phyloP scores from a whole-genome alignment of 305 asterid species.

The Stenogyne calaminthoides region DNA sequence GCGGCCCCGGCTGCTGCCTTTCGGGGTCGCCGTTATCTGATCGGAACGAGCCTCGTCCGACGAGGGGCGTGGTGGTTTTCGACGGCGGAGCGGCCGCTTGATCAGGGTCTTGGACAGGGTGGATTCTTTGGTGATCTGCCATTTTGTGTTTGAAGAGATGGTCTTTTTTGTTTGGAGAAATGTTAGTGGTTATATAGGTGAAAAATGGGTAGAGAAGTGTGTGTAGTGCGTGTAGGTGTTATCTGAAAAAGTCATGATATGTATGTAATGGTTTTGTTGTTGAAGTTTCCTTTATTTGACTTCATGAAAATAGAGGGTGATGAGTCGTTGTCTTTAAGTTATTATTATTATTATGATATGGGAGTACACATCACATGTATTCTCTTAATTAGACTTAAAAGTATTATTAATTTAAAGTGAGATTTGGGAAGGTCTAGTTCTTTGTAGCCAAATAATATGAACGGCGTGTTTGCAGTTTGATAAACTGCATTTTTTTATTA shows the following conservation, averaged over 20 bases:
- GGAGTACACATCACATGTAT: slow-evolving; percentile 20
- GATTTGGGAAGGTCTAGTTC: slow-evolving; percentile 1
- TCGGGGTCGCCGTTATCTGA: slow-evolving; percentile 87
- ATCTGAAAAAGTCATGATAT: slow-evolving; percentile 19
- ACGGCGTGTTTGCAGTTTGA: no score
- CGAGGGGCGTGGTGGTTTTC: slow-evolving; percentile 66
- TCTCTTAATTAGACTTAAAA: not conserved
- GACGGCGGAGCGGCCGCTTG: slow-evolving; percentile 21
- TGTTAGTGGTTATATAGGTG: slow-evolving; percentile 30
- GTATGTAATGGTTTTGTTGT: slow-evolving; percentile 25
- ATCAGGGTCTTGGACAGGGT: slow-evolving; percentile 66
- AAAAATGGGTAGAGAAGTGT: slow-evolving; percentile 16
- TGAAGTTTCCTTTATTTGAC: slow-evolving; percentile 44
- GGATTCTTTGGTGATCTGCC: slow-evolving; percentile 82
- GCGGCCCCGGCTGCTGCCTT: slow-evolving; percentile 31
- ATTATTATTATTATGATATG: not conserved
- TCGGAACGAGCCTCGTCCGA: slow-evolving; percentile 51
- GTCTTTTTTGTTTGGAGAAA: not conserved
- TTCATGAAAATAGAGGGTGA: slow-evolving; percentile 36
- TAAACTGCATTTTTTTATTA: no score
- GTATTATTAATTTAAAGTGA: slow-evolving; percentile 14
- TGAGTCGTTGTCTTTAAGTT: slow-evolving; percentile 26
- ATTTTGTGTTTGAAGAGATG: slow-evolving; percentile 25
- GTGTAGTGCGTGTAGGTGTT: slow-evolving; percentile 15
- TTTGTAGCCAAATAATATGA: slow-evolving; percentile 16